A percentile compares a stretch with the other conserved stretches of the same genome.
Evolutionary conservation across 192 early-diverging fungal genomes (phyloP).

Genomic region (Umbelopsis ramanniana): DNA sequence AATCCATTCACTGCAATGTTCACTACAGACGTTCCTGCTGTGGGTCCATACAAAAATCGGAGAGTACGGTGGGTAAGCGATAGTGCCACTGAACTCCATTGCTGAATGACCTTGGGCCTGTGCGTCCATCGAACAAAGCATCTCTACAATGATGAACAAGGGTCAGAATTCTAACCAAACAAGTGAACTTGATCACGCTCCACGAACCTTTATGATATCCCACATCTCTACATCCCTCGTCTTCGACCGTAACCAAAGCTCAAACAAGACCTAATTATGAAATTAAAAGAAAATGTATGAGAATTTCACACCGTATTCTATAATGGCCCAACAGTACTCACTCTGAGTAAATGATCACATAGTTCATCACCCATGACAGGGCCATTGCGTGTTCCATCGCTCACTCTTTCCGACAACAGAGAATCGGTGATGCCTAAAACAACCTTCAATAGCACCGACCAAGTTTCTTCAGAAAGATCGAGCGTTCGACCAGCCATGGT

Average conservation of each 20-base stretch:
- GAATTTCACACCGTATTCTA: no score
- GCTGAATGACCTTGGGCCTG: constrained; percentile 67
- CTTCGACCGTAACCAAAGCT: constrained; percentile 78
- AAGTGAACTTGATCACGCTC: not conserved
- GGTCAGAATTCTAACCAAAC: not conserved
- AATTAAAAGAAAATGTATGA: no score
- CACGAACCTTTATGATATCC: constrained; percentile 67
- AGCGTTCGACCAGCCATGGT: constrained; percentile 65
- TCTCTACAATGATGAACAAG: constrained; percentile 31
- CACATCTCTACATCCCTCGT: constrained; percentile 74
- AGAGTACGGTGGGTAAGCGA: constrained; percentile 72
- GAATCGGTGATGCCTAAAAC: constrained; percentile 78
- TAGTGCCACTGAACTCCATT: constrained; percentile 78
- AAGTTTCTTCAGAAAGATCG: constrained; percentile 75
- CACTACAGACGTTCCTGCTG: constrained; percentile 64
- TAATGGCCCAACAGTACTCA: constrained; percentile 30
- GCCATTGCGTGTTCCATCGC: constrained; percentile 17
- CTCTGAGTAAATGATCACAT: constrained; percentile 72
- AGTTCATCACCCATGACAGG: constrained; percentile 75
- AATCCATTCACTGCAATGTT: constrained; percentile 55
- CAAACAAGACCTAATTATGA: constrained; percentile 60
- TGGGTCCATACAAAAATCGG: constrained; percentile 67
- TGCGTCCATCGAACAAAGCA: constrained; percentile 76
- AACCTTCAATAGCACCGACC: constrained; percentile 81
- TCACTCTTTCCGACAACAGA: constrained; percentile 61